A percentile compares a stretch with the other conserved stretches of the same genome.
Evolutionary conservation across 805 yeast species (phyloP).

Genomic region (Hanseniaspora mollemarum): DNA sequence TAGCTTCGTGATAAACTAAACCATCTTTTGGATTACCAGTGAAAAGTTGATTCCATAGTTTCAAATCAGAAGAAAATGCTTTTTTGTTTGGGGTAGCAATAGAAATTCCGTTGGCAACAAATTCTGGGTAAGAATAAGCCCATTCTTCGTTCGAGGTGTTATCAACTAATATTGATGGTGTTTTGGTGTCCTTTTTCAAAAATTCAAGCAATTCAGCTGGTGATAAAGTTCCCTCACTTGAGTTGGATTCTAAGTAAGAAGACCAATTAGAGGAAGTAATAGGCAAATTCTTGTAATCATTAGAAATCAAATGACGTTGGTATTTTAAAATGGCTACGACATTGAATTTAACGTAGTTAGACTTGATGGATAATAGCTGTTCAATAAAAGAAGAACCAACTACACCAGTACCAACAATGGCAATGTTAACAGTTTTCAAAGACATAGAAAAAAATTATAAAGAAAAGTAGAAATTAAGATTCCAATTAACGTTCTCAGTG

Average conservation of each 20-base stretch:
- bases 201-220: constrained; percentile 49
- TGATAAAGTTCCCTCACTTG: constrained; percentile 35
- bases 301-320: constrained; percentile 52
- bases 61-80: constrained; percentile 74
- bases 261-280: constrained; percentile 43
- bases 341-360: constrained; percentile 53
- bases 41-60: constrained; percentile 68
- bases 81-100: constrained; percentile 98
- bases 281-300: constrained; percentile 61
- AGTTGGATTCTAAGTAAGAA: constrained; percentile 36
- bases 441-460: constrained; percentile 29
- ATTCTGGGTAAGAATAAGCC: constrained; percentile 65
- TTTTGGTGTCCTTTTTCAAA: constrained; percentile 40
- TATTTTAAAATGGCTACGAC: constrained; percentile 74
- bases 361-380: constrained; percentile 56
- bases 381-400: constrained; percentile 85
- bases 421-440: constrained; percentile 47
- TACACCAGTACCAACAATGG: constrained; percentile 79
- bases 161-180: constrained; percentile 78
- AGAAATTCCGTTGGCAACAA: constrained; percentile 68
- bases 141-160: constrained; percentile 79
- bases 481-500: no score
- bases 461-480: not conserved
- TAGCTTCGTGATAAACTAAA: constrained; percentile 91
- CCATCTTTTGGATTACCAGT: constrained; percentile 44